Evolutionary conservation across 2,329 filamentous ascomycete species (phyloP).

Genomic region (Claviceps quebecensis): DNA sequence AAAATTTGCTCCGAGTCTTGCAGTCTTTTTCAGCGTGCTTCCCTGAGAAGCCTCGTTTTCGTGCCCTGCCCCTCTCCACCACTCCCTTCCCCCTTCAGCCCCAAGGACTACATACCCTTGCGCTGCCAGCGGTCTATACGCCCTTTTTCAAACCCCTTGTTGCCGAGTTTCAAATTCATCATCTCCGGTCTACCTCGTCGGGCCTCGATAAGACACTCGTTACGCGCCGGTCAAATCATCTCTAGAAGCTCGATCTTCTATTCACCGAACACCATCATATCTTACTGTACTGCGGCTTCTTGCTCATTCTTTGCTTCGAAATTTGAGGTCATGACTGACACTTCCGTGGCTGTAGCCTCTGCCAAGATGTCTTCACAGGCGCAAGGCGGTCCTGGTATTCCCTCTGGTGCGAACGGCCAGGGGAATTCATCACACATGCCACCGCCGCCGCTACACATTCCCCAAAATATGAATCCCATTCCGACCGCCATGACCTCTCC

Average conservation of each 20-base stretch:
- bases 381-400: conserved; percentile 44
- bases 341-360: conserved; percentile 45
- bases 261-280: background rate
- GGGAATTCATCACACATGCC: conserved; percentile 66
- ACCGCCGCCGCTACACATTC: conserved; percentile 82
- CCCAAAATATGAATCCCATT: conserved; percentile 91
- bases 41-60: background rate
- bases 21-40: conserved; percentile 1
- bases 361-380: conserved; percentile 57
- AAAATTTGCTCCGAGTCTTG: conserved; percentile 4
- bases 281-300: background rate
- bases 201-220: background rate
- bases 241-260: background rate
- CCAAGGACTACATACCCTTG: background rate
- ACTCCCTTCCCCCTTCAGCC: background rate
- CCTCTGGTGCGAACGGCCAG: conserved; percentile 50
- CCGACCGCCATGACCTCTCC: conserved; percentile 85
- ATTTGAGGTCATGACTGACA: conserved; percentile 56
- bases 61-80: background rate
- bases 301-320: background rate
- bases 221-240: background rate
- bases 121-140: background rate
- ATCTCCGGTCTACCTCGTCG: background rate
- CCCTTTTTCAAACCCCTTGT: background rate
- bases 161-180: background rate